Conservation (phyloP, 192 early-diverging fungal genomes). For the Funneliformis mosseae region DNA sequence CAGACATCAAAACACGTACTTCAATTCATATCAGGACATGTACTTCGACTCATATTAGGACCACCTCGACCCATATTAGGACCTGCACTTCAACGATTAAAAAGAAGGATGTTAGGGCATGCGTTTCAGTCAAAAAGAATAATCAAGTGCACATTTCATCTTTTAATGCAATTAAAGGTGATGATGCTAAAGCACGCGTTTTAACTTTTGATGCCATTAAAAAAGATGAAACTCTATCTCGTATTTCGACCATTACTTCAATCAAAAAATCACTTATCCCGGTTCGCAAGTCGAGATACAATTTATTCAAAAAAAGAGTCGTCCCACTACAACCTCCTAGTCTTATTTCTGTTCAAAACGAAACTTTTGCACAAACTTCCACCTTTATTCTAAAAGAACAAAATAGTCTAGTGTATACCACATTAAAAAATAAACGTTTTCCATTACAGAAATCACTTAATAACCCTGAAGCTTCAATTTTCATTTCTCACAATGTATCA, state of each 20-base stretch:
- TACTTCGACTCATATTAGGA: background rate
- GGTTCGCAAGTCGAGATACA: background rate
- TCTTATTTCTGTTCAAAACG: no score
- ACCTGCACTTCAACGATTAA: background rate
- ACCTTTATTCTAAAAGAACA: background rate
- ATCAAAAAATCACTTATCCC: background rate
- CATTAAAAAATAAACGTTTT: background rate
- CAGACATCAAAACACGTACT: background rate
- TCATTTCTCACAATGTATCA: background rate
- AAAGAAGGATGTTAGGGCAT: background rate
- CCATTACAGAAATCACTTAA: background rate
- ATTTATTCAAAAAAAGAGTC: background rate
- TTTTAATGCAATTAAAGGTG: background rate
- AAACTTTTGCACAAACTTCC: no score
- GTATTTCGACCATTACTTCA: background rate
- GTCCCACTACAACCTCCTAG: background rate
- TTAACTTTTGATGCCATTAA: no score
- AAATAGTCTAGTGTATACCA: background rate
- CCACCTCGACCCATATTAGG: background rate
- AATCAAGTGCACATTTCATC: background rate
- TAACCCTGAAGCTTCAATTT: background rate
- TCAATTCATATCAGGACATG: background rate
- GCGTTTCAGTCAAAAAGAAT: background rate
- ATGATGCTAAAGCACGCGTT: background rate
- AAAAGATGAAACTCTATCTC: no score